Conservation (phyloP, 2,329 filamentous ascomycete species). For the Rhinocladiella similis region DNA sequence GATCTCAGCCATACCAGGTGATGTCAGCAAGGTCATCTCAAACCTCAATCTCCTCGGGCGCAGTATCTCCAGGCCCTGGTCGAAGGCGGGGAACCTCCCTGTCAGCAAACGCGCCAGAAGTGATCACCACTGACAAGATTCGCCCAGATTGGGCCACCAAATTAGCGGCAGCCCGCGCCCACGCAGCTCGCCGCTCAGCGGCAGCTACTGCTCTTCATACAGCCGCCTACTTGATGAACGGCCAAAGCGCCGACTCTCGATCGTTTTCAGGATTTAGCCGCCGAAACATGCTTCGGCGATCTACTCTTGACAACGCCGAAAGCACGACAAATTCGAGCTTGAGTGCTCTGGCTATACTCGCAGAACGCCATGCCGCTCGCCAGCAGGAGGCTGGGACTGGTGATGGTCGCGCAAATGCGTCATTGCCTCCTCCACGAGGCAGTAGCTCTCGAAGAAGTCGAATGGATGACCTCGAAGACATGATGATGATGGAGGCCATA, state of each 20-base stretch:
- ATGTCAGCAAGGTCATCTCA: constrained; percentile 81
- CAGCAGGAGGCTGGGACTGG: constrained; percentile 38
- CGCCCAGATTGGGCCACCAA: constrained; percentile 95
- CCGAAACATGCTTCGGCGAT: constrained; percentile 49
- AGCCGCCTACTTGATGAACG: constrained; percentile 79
- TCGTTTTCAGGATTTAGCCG: constrained; percentile 61
- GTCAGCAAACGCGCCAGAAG: constrained; percentile 78
- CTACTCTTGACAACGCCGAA: constrained; percentile 37
- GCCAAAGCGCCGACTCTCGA: constrained; percentile 44
- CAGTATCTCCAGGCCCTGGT: constrained; percentile 37
- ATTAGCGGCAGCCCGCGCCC: constrained; percentile 77
- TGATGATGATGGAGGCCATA: constrained; percentile 99
- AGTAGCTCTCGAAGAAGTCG: constrained; percentile 59
- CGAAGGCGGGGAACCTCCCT: constrained; percentile 67
- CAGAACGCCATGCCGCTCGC: constrained; percentile 42
- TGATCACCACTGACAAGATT: constrained; percentile 89
- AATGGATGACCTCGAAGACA: constrained; percentile 87
- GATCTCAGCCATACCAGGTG: constrained; percentile 51
- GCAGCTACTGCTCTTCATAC: constrained; percentile 93
- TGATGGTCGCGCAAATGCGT: constrained; percentile 34
- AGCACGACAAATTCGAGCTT: constrained; percentile 38
- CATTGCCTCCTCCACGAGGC: constrained; percentile 43
- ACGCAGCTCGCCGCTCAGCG: constrained; percentile 81
- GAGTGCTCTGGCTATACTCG: constrained; percentile 48
- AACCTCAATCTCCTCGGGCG: constrained; percentile 69